Evolutionary conservation across 1,139 yeast species (phyloP), one percentile per base, ranked within the genome.

Genomic region (Debaryomyces coudertii): DNA sequence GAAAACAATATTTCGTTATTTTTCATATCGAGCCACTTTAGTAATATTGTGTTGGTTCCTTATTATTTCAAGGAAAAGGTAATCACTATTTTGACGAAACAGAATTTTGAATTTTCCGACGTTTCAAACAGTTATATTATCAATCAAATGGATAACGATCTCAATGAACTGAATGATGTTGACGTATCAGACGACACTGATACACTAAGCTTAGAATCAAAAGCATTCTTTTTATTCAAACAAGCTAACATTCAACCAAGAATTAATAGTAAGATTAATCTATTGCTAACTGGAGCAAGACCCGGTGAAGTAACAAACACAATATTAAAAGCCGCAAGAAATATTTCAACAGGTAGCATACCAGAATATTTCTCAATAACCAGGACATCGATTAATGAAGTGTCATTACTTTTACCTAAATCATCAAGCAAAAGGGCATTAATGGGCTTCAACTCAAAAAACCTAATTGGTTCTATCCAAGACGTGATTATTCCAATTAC

Each of bases 31-130:
- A 82, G 85, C 35, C 86, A 85, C 63, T 83, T 82, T 56, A 77
- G 84, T 43, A 87, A 85, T 61, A 79, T 82, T 42, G 86, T 85
- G n/a, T 67, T 85, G 34, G 75, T 84, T 14, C 90, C 90, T 0
- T 61, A 59, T 36, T 54, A 62, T 4, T 69, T 71, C 8, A 73
- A 73, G 50, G 70, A 68, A 1, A 69, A 70, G 46, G 87, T 82
- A 0, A 60, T 77, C 2, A 57, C 57, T 25, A 73, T 80, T 5
- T 60, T 83, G 35, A 69, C 77, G 16, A 62, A 63, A 29, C 65
- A 71, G 42, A 68, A 72, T 40, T 80, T 79, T 56, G 66, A 63
- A 31, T 78, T 76, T 58, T 70, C 80, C 25, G 76, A 74, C 49
- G 51, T 65, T 30, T 66, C 73, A 33, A 67, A 71, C 42, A 66